phyloP scores from a whole-genome alignment of 768 basidiomycete genomes.

The Suillus variegatus region DNA sequence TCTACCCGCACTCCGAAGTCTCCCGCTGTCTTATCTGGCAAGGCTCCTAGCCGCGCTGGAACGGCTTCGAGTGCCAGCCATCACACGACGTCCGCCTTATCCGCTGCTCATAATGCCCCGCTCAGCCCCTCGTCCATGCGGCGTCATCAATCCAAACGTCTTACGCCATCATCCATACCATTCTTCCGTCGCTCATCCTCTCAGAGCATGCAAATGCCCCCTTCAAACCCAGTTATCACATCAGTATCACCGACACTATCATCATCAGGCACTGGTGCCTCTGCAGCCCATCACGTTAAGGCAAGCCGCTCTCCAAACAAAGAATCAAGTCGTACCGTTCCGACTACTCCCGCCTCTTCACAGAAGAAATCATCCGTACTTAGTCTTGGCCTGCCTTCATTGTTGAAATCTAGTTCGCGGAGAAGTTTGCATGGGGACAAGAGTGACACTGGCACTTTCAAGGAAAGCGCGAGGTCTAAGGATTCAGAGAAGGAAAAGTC shows the following conservation, averaged over 20 bases:
- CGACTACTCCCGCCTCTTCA: constrained; percentile 56
- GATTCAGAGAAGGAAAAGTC: constrained; percentile 50
- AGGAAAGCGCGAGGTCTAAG: constrained; percentile 47
- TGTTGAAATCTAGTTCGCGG: constrained; percentile 84
- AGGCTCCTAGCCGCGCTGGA: constrained; percentile 71
- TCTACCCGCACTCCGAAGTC: constrained; percentile 57
- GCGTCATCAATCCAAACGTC: constrained; percentile 68
- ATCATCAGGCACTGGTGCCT: constrained; percentile 39
- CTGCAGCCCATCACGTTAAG: constrained; percentile 44
- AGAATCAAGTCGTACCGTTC: constrained; percentile 52
- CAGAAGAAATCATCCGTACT: constrained; percentile 84
- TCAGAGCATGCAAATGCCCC: constrained; percentile 76
- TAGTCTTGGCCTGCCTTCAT: constrained; percentile 76
- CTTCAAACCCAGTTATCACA: constrained; percentile 39
- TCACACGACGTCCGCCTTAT: constrained; percentile 55
- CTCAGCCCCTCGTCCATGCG: constrained; percentile 75
- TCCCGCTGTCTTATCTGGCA: constrained; percentile 42
- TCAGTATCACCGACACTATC: constrained; percentile 56
- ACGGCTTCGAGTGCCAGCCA: constrained; percentile 80
- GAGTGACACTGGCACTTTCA: constrained; percentile 36
- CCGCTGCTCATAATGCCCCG: constrained; percentile 57
- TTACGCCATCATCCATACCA: constrained; percentile 91
- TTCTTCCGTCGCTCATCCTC: constrained; percentile 93
- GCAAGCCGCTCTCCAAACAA: constrained; percentile 53
- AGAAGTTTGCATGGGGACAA: constrained; percentile 72